Percentiles rank a stretch among this genome's conserved stretches.
These are phyloP conservation scores for Cucumis sativus DNA, from an alignment of 306 rosid genomes.

Conservation along the genomic window Cucumber_9930_V3 NC_026655.2:6760501-6761000, in stretches of 20 bases:
- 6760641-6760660: background rate
- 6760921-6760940: background rate
- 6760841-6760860: background rate
- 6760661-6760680: background rate
- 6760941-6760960: background rate
- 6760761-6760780: background rate
- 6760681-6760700: background rate
- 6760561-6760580: slow-evolving; percentile 89
- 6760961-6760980: background rate
- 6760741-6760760: background rate
- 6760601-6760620: background rate
- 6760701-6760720: background rate
- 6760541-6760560: slow-evolving; percentile 87
- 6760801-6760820: background rate
- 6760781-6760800: background rate
- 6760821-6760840: background rate
- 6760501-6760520: slow-evolving; percentile 96
- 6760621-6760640: background rate
- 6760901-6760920: background rate
- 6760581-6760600: background rate
- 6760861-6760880: background rate
- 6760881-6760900: background rate
- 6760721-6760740: background rate
- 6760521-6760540: slow-evolving; percentile 96
- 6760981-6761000: slow-evolving; percentile 28